phyloP scores from a whole-genome alignment of 1,284 basidiomycete genomes.

The Apiotrichum sp. region DNA sequence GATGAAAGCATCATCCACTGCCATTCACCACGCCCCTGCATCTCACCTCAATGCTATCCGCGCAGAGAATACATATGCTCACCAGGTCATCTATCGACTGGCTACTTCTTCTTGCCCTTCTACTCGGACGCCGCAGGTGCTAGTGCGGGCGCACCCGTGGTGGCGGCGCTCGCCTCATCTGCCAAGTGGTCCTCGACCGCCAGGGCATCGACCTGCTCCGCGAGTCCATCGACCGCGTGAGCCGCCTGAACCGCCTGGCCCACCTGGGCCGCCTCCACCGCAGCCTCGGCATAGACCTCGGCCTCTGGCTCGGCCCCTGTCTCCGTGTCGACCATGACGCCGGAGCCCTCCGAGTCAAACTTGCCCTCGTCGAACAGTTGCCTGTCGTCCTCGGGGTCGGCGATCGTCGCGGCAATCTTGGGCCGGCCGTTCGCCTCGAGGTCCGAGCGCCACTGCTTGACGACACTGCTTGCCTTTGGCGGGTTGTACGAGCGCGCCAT shows the following conservation, averaged over 20 bases:
- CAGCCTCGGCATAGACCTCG: too few relatives aligned
- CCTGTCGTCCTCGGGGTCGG: constrained; percentile 66
- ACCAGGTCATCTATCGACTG: constrained; percentile 3
- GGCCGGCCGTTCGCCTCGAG: constrained; percentile 63
- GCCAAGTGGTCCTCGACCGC: constrained; percentile 19
- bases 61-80: constrained; percentile 4
- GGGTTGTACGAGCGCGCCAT: constrained; percentile 96
- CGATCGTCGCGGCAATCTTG: constrained; percentile 75
- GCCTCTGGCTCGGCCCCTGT: constrained; percentile 1
- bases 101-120: too few relatives aligned
- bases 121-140: background rate
- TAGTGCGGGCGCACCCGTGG: background rate
- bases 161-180: background rate
- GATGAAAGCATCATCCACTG: too few relatives aligned
- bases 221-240: constrained; percentile 32
- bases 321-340: constrained; percentile 35
- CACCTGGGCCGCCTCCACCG: too few relatives aligned
- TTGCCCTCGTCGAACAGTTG: constrained; percentile 57
- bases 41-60: background rate
- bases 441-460: constrained; percentile 63
- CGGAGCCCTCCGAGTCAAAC: constrained; percentile 31
- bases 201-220: constrained; percentile 45
- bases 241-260: too few relatives aligned
- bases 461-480: constrained; percentile 23
- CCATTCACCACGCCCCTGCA: too few relatives aligned